Percentiles rank a stretch among this genome's conserved stretches.
Conservation (phyloP, 495 filamentous ascomycete genomes). For the Lasiosphaeria miniovina region DNA sequence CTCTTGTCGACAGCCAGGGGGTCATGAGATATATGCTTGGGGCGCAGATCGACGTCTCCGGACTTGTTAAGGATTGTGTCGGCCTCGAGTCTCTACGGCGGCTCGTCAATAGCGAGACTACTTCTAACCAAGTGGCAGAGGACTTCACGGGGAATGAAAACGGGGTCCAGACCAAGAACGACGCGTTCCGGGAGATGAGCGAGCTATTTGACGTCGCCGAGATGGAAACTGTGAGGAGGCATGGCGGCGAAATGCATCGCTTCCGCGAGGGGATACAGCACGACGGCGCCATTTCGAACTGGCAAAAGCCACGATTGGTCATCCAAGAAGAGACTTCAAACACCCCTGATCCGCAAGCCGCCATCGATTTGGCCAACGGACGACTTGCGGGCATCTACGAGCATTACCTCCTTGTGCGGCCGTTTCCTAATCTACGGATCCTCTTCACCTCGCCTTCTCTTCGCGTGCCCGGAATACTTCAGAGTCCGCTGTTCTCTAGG, state of each 20-base stretch:
- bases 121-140: conserved; percentile 23
- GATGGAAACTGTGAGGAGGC: conserved; percentile 53
- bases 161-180: conserved; percentile 19
- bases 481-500: conserved; percentile 58
- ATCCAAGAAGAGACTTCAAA: conserved; percentile 29
- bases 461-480: conserved; percentile 61
- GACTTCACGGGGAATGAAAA: conserved; percentile 6
- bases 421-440: conserved; percentile 57
- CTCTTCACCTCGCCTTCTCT: conserved; percentile 65
- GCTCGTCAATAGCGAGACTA: conserved; percentile 25
- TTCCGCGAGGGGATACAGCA: conserved; percentile 44
- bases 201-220: conserved; percentile 62
- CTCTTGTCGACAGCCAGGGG: conserved; percentile 59
- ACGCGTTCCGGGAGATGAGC: conserved; percentile 50
- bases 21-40: conserved; percentile 59
- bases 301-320: conserved; percentile 37
- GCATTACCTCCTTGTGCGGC: conserved; percentile 61
- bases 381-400: conserved; percentile 46
- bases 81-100: conserved; percentile 54
- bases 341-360: conserved; percentile 3
- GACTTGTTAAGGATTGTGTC: conserved; percentile 54
- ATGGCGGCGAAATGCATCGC: conserved; percentile 55
- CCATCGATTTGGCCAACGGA: conserved; percentile 19
- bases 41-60: conserved; percentile 61
- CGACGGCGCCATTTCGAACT: conserved; percentile 23